Percentiles rank a stretch among this genome's conserved stretches.
Conservation (phyloP, 306 rosid species). For the Psophocarpus tetragonolobus region DNA sequence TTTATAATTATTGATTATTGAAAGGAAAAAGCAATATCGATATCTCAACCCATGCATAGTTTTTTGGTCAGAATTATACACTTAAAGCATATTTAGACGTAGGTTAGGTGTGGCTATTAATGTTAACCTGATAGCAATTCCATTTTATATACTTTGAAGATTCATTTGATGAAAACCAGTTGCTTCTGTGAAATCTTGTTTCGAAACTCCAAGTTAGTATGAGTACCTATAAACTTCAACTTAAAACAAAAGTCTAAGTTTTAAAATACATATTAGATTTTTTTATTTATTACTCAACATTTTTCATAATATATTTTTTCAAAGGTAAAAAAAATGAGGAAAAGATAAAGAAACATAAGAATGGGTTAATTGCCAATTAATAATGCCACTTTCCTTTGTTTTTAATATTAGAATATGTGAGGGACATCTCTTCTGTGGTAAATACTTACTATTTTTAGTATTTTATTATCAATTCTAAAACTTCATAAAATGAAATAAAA, state of each 20-base stretch:
- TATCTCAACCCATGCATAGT: neutral
- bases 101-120: neutral
- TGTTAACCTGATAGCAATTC: neutral
- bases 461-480: too few species aligned
- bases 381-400: too few species aligned
- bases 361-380: too few species aligned
- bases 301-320: too few species aligned
- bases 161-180: slow-evolving; percentile 27
- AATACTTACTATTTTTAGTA: too few species aligned
- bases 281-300: neutral
- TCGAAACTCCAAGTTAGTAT: slow-evolving; percentile 5
- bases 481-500: neutral
- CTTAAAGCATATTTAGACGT: slow-evolving; percentile 3
- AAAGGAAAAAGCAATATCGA: neutral
- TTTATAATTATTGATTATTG: neutral
- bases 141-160: slow-evolving; percentile 13
- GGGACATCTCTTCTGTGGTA: too few species aligned
- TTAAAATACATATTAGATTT: too few species aligned
- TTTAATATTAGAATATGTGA: neutral
- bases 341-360: too few species aligned
- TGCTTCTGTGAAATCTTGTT: neutral
- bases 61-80: neutral
- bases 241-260: too few species aligned
- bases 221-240: too few species aligned
- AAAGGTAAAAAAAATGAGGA: neutral